Percentiles rank a stretch among this genome's conserved stretches.
Evolutionary conservation across 176 grass and related monocot genomes (phyloP).

Genomic region (Oryza brachyantha): DNA sequence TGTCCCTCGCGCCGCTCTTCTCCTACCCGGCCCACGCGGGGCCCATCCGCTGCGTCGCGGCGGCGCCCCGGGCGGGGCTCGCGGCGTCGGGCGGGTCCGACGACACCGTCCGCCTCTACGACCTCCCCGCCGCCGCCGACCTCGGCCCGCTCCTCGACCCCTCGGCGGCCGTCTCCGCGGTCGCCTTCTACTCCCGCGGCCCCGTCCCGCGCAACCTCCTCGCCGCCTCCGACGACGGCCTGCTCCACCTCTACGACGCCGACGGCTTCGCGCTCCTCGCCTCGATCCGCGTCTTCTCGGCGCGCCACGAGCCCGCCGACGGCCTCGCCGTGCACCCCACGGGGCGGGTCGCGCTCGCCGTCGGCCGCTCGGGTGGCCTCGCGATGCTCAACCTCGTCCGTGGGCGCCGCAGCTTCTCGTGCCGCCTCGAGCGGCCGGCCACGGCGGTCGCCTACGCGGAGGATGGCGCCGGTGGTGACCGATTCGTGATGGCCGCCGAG

Average conservation of each 20-base stretch:
- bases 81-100: slow-evolving; percentile 69
- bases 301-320: slow-evolving; percentile 29
- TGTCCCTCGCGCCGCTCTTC: slow-evolving; percentile 56
- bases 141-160: slow-evolving; percentile 76
- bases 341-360: slow-evolving; percentile 64
- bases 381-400: slow-evolving; percentile 80
- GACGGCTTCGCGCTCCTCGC: slow-evolving; percentile 71
- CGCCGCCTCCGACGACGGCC: slow-evolving; percentile 74
- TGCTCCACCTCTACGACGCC: slow-evolving; percentile 74
- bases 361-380: slow-evolving; percentile 52
- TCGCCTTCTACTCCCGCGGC: slow-evolving; percentile 71
- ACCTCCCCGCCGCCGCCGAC: slow-evolving; percentile 64
- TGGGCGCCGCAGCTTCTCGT: slow-evolving; percentile 64
- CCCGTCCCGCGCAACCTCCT: slow-evolving; percentile 85
- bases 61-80: slow-evolving; percentile 32
- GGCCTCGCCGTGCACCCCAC: slow-evolving; percentile 70
- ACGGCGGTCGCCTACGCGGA: slow-evolving; percentile 44
- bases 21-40: slow-evolving; percentile 74
- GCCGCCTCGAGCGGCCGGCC: slow-evolving; percentile 61
- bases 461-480: slow-evolving; percentile 29
- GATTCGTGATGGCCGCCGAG: slow-evolving; percentile 54
- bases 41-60: slow-evolving; percentile 72
- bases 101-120: slow-evolving; percentile 78
- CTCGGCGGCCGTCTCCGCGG: slow-evolving; percentile 62
- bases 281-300: slow-evolving; percentile 38